phyloP scores from a whole-genome alignment of 352 stramenopile genomes.

The Globisporangium emineosum region DNA sequence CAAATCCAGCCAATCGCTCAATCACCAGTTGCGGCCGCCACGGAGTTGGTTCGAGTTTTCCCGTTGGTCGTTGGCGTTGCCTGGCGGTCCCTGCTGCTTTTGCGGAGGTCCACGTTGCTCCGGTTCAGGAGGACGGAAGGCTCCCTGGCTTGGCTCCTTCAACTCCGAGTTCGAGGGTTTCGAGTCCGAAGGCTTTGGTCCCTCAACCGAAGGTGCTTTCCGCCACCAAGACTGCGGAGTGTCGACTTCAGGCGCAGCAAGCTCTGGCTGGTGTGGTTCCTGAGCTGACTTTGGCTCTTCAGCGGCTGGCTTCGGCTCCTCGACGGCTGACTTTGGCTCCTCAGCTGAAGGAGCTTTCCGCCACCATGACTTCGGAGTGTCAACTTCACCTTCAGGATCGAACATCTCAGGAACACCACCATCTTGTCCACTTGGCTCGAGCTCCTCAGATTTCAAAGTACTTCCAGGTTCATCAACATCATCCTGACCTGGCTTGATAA shows the following conservation, averaged over 20 bases:
- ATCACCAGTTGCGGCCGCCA: neutral
- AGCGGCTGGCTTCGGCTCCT: too few relatives aligned
- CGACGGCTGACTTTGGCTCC: too few relatives aligned
- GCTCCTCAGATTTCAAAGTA: neutral
- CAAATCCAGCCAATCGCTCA: neutral
- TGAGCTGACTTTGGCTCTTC: too few relatives aligned
- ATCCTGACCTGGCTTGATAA: neutral
- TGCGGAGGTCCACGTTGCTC: neutral
- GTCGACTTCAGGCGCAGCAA: too few relatives aligned
- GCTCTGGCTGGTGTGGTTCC: too few relatives aligned
- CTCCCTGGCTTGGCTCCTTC: neutral
- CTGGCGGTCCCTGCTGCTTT: neutral
- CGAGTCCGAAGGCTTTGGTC: neutral
- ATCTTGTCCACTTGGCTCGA: neutral
- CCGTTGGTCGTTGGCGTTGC: neutral
- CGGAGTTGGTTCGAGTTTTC: neutral
- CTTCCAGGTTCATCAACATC: neutral
- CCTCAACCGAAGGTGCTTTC: neutral
- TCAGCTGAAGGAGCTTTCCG: constrained; percentile 1
- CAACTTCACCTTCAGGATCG: neutral
- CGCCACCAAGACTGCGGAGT: neutral
- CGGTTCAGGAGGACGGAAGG: neutral
- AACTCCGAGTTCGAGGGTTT: neutral
- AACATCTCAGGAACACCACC: neutral
- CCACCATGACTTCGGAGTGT: neutral